Evolutionary conservation across 306 rosid genomes (phyloP).

Genomic region (Gynostemma pentaphyllum): DNA sequence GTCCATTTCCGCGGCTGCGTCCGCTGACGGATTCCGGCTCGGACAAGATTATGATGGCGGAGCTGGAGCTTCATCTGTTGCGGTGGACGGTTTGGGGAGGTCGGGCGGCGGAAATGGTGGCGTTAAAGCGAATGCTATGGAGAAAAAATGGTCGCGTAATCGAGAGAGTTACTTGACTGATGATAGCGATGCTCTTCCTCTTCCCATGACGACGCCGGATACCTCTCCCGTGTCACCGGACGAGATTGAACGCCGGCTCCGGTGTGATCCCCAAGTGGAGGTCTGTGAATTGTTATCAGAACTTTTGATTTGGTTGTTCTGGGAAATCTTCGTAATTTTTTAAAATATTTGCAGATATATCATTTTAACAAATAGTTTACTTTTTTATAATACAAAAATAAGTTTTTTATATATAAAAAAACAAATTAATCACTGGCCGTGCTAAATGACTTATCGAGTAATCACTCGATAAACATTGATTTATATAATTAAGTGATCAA

Average conservation of each 20-base stretch:
- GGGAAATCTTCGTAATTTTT: no score
- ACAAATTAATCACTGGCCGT: no score
- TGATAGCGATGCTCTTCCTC: conserved; percentile 61
- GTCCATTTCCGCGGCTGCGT: conserved; percentile 22
- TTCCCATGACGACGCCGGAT: conserved; percentile 81
- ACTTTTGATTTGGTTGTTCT: neutral
- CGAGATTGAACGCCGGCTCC: conserved; percentile 66
- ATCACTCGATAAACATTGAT: no score
- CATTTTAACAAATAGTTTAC: no score
- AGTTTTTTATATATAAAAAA: no score
- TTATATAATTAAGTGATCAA: no score
- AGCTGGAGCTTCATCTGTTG: neutral
- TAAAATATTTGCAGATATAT: no score
- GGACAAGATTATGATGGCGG: conserved; percentile 36
- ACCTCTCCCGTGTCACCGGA: conserved; percentile 58
- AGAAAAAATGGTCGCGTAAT: conserved; percentile 63
- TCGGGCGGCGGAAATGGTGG: conserved; percentile 25
- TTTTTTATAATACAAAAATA: neutral
- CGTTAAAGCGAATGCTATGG: conserved; percentile 51
- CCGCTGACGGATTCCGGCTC: conserved; percentile 30
- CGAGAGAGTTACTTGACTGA: conserved; percentile 68
- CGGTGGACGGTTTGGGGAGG: conserved; percentile 21
- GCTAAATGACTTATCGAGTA: no score
- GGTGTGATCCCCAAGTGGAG: conserved; percentile 57
- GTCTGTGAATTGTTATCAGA: conserved; percentile 14